Base-by-base conservation (phyloP, 1,284 basidiomycete species). In the Cyathus pygmaeus region DNA sequence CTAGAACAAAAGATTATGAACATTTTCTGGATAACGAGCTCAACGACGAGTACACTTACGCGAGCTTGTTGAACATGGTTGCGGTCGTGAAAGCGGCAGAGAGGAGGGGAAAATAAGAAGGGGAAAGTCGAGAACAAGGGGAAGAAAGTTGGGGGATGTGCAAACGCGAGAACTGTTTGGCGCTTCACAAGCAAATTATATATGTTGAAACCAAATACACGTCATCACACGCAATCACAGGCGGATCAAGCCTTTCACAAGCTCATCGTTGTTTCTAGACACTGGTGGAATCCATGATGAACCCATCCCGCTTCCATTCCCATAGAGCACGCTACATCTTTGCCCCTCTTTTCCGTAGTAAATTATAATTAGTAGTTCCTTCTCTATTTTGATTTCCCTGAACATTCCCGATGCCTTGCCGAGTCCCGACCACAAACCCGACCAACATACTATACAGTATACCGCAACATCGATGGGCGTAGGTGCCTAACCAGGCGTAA, bases 61-160 rank as follows among this genome's bases (percentile, higher is more conserved):
- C 67, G 56, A 78, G 65, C 61, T 77, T 77, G 70, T 56, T 61
- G 65, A 77, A 74, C 79, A 81, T 80, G 69, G 33, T 71, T 73
- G 59, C 49, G 31, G 55, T 65, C 63, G 67, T 65, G 41, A 61
- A 57, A 59, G 21, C 17, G 57, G 44, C 57, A 33, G 42, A 24
- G n/a, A 51, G n/a, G 49, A 30, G 49, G 21, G 5, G 27, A 11
- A 23, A 5, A 26, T 13, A 10, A 24, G 21, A 30, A 6, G 49
- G 19, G 23, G 19, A 51, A 44, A 50, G n/a, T n/a, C n/a, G n/a
- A n/a, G n/a, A n/a, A n/a, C n/a, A n/a, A n/a, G n/a, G 23, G 41
- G 19, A 17, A 39, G 42, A 7, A 24, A 10, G 27, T 19, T 30
- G 49, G 49, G 17, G 49, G 27, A 36, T 36, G 27, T 6, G 26